phyloP scores from a whole-genome alignment of 148 eudicot species.

The Camellia granthamiana region DNA sequence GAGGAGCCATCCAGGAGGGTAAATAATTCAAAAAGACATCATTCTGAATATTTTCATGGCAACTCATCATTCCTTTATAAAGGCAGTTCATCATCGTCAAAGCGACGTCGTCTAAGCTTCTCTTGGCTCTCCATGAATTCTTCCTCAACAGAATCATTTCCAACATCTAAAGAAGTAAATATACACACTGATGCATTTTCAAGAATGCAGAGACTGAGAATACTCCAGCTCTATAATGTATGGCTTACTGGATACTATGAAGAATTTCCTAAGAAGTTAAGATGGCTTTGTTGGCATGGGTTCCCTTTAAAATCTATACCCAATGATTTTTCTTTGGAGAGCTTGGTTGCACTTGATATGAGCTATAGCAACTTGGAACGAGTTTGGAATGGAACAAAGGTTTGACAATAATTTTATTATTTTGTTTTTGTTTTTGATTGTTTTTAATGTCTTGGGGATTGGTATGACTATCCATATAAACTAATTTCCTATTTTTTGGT shows the following conservation, averaged over 20 bases:
- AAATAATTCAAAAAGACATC: no score
- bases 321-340: background rate
- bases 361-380: background rate
- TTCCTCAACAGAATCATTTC: no score
- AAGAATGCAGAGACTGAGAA: slow-evolving; percentile 4
- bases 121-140: no score
- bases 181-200: slow-evolving; percentile 5
- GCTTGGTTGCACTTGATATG: slow-evolving; percentile 16
- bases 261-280: slow-evolving; percentile 5
- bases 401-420: background rate
- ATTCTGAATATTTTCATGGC: no score
- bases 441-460: no score
- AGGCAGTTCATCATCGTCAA: no score
- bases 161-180: background rate
- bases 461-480: no score
- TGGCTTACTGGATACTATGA: background rate
- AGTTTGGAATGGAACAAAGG: slow-evolving; percentile 15
- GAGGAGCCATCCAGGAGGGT: no score
- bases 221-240: slow-evolving; percentile 8
- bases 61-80: no score
- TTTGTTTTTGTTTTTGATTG: no score
- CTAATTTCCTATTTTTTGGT: background rate
- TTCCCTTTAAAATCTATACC: slow-evolving; percentile 3
- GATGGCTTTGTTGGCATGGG: slow-evolving; percentile 14
- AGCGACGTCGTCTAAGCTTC: no score